These are phyloP conservation scores for Pyrenophora teres DNA, from an alignment of 2,329 filamentous ascomycete species.

Conservation along the genomic window DNA sequence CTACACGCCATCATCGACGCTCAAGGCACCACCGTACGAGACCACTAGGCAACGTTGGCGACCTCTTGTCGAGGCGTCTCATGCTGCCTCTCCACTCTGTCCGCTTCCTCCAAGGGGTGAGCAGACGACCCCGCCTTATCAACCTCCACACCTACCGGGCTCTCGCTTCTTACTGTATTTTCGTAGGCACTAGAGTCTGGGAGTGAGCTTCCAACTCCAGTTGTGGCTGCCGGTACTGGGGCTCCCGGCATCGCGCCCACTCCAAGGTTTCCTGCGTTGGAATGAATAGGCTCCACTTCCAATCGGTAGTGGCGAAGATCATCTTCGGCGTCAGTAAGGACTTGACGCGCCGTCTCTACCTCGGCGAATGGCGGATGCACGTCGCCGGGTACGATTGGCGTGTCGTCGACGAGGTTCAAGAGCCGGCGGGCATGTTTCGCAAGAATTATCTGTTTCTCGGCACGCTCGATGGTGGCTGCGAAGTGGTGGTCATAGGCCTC, in stretches of 20 bases:
- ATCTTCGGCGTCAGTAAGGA: conserved; percentile 90
- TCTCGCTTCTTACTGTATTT: conserved; percentile 23
- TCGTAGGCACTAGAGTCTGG: conserved; percentile 13
- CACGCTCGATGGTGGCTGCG: conserved; percentile 88
- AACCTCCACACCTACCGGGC: conserved; percentile 27
- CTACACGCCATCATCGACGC: conserved; percentile 11
- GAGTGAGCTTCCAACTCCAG: conserved; percentile 1
- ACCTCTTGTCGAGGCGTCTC: conserved; percentile 10
- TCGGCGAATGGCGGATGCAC: conserved; percentile 69
- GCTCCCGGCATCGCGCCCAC: conserved; percentile 52
- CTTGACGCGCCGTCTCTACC: conserved; percentile 72
- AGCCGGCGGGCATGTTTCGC: conserved; percentile 88
- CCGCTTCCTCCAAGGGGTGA: conserved; percentile 38
- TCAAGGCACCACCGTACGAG: neutral
- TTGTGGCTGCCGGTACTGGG: neutral
- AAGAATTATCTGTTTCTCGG: conserved; percentile 94
- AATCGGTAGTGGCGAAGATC: conserved; percentile 78
- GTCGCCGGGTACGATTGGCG: conserved; percentile 86
- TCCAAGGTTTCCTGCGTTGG: conserved; percentile 55
- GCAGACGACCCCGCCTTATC: conserved; percentile 34
- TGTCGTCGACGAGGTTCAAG: conserved; percentile 84
- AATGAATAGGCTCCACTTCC: conserved; percentile 59
- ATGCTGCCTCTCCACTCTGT: conserved; percentile 30
- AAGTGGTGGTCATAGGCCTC: conserved; percentile 91
- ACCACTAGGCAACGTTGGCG: conserved; percentile 14